Percentiles rank a stretch among this genome's conserved stretches.
Evolutionary conservation across 2,329 filamentous ascomycete genomes (phyloP).

Genomic region (Dothideomycetes sp.): DNA sequence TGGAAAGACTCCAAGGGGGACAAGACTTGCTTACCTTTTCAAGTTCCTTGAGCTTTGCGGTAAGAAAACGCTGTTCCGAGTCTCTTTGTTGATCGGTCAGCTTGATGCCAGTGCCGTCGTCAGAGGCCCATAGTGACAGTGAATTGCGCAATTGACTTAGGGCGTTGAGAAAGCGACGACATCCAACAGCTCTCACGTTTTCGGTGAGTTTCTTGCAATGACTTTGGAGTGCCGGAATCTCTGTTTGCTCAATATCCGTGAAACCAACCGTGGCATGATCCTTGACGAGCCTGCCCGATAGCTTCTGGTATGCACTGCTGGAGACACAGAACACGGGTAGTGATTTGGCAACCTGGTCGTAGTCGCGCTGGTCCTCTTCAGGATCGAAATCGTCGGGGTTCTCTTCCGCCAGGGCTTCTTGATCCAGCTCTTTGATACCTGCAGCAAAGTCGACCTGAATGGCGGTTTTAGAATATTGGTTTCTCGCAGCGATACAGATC

Average conservation of each 20-base stretch:
- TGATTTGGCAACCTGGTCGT: constrained; percentile 45
- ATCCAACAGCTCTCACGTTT: constrained; percentile 35
- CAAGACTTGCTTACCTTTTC: constrained; percentile 23
- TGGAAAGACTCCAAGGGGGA: not conserved
- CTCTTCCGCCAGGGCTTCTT: constrained; percentile 45
- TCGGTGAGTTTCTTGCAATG: constrained; percentile 53
- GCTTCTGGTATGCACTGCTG: constrained; percentile 52
- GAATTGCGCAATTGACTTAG: constrained; percentile 45
- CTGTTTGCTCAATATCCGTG: constrained; percentile 44
- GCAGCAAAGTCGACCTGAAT: constrained; percentile 52
- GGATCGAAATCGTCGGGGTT: constrained; percentile 48
- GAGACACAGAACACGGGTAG: constrained; percentile 59
- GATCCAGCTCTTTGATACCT: constrained; percentile 52
- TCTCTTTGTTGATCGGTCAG: constrained; percentile 33
- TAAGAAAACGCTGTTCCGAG: constrained; percentile 31
- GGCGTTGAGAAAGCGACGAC: constrained; percentile 43
- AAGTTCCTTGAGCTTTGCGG: constrained; percentile 31
- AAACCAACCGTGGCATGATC: constrained; percentile 48
- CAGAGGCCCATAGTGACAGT: constrained; percentile 42
- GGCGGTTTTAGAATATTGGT: constrained; percentile 44
- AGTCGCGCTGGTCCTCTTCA: constrained; percentile 47
- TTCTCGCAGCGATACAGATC: constrained; percentile 47
- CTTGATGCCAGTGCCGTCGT: constrained; percentile 33
- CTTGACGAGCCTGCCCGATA: constrained; percentile 46
- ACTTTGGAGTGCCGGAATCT: constrained; percentile 47